Percentiles rank a stretch among this genome's conserved stretches.
Conservation (phyloP, 225 moss, liverwort and hornwort species). For the Pseudoscleropodium purum region DNA sequence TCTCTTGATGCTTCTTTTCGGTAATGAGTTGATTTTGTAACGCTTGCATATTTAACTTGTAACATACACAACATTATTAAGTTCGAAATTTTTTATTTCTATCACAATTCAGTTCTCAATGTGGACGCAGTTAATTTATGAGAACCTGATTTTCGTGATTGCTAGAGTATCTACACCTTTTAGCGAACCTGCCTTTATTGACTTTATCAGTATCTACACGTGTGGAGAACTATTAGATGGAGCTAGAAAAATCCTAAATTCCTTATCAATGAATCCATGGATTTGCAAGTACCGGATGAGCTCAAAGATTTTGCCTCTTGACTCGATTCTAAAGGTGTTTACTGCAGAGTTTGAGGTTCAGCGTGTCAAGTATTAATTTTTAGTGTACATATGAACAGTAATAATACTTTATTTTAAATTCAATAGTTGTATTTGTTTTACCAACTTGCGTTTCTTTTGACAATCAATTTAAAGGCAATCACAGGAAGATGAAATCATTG, state of each 20-base stretch:
- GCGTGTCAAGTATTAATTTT: background rate
- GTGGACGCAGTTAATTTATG: background rate
- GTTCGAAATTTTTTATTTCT: background rate
- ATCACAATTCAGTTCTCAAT: background rate
- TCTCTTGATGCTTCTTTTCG: background rate
- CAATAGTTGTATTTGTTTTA: background rate
- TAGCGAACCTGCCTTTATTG: background rate
- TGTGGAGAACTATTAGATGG: background rate
- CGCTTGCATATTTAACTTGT: background rate
- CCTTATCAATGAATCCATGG: background rate
- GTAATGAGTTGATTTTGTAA: background rate
- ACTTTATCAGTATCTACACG: background rate
- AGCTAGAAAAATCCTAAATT: background rate
- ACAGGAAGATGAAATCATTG: background rate
- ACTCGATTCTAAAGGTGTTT: background rate
- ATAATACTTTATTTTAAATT: background rate
- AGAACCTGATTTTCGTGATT: background rate
- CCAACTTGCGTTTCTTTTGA: background rate
- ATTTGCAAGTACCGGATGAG: background rate
- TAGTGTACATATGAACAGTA: background rate
- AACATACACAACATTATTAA: background rate
- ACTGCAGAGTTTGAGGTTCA: background rate
- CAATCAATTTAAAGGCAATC: background rate
- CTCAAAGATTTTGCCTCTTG: background rate
- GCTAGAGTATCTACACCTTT: background rate